Evolutionary conservation across 805 yeast genomes (phyloP), one percentile per base, ranked within the genome.

Genomic region (Lipomyces lipofer): DNA sequence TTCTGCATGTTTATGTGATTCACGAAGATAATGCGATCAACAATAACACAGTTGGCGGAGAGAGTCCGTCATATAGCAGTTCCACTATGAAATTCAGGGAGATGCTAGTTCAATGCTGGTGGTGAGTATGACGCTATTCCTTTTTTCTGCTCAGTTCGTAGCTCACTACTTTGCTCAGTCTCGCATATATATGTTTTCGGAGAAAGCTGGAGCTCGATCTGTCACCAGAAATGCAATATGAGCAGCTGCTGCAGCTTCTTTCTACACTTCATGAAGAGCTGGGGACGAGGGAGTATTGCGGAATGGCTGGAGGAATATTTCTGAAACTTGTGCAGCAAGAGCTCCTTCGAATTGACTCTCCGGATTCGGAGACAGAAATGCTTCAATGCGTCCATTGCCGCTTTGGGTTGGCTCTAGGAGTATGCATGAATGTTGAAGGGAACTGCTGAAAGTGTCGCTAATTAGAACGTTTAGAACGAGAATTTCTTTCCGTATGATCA

Each of bases 301-400:
- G 83, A 47, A 68, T 79, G 2, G 77, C 84, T 0, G 67, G 77
- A 25, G 91, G 95, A 0, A 69, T 72, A 6, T 84, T 91, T 56
- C 71, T 94, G 47, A 73, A 75, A 15, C 70, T 86, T 25, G 73
- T 85, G 0, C 85, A 89, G 60, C 72, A 74, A 7, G 75, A 78
- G 17, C 70, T 86, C 30, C 72, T 81, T 13, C 62, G 71, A 0
- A 68, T 79, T 25, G 71, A 75, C 19, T 67, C 73, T 54, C 59
- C 64, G 12, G 76, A 76, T 3, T 76, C 86, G 1, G 91, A 86
- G 43, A 74, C 75, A 7, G 94, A 89, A 43, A 67, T 92, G 44
- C 77, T 88, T 7, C 98, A 92, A 64, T 76, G 88, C 30, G 70
- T 94, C 21, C 76, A 82, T 58, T 94, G 99, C 67, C 77, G 86